phyloP scores from a whole-genome alignment of 176 grass and related monocot genomes.

The Typha latifolia region DNA sequence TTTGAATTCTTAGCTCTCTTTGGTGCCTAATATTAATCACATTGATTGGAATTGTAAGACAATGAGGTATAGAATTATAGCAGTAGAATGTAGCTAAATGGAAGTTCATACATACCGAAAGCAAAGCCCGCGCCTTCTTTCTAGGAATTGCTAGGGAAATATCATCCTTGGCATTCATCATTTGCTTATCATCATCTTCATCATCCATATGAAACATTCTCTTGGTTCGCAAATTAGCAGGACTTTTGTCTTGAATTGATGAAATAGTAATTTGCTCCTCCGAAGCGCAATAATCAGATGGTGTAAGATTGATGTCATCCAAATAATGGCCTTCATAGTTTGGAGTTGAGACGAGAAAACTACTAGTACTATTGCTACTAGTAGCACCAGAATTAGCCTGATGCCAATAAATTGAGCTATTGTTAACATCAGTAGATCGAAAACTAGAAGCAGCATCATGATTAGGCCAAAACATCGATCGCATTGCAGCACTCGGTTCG shows the following conservation, averaged over 20 bases:
- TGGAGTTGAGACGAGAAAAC: conserved; percentile 34
- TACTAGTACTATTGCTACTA: conserved; percentile 17
- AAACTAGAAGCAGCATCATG: conserved; percentile 43
- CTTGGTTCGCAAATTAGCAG: conserved; percentile 28
- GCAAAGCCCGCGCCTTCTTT: conserved; percentile 35
- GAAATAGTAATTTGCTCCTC: conserved; percentile 14
- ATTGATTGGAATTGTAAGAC: neutral
- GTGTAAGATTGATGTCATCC: conserved; percentile 16
- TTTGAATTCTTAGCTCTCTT: conserved; percentile 45
- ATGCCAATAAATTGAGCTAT: conserved; percentile 35
- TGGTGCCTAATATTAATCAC: conserved; percentile 31
- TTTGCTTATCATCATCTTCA: conserved; percentile 3
- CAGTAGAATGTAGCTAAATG: too few relatives aligned
- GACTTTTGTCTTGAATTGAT: conserved; percentile 22
- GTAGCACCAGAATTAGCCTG: conserved; percentile 22
- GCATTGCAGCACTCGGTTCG: conserved; percentile 38
- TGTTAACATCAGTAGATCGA: conserved; percentile 29
- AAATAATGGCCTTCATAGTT: conserved; percentile 39
- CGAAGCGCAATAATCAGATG: too few relatives aligned
- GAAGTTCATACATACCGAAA: conserved; percentile 23
- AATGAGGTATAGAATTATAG: neutral
- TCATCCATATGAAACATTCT: conserved; percentile 13
- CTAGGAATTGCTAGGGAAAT: conserved; percentile 19
- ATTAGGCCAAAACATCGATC: conserved; percentile 34
- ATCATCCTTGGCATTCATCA: conserved; percentile 19